Evolutionary conservation across 2,329 filamentous ascomycete genomes (phyloP).

Genomic region (Scedosporium minutisporum): DNA sequence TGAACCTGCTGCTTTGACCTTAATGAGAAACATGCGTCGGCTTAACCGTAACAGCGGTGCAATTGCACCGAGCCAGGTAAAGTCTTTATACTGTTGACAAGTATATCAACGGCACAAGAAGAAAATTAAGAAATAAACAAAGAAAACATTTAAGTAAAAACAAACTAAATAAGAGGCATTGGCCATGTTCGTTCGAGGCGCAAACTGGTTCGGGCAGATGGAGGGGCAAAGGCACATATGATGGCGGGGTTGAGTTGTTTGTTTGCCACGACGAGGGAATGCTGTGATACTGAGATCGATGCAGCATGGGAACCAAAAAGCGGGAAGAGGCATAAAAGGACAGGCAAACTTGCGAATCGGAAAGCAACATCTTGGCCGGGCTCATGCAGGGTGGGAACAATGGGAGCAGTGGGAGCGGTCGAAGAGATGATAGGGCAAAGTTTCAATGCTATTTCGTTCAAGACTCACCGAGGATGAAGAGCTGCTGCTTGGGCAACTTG

Average conservation of each 20-base stretch:
- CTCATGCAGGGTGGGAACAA: conserved; percentile 12
- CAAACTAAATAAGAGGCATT: no score
- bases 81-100: neutral
- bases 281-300: neutral
- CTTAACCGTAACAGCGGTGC: neutral
- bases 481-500: conserved; percentile 66
- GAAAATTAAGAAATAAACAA: neutral
- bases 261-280: neutral
- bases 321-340: conserved; percentile 10
- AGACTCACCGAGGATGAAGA: conserved; percentile 63
- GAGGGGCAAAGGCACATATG: neutral
- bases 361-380: conserved; percentile 10
- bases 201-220: no score
- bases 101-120: neutral
- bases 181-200: no score
- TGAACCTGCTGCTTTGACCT: neutral
- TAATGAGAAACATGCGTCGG: neutral
- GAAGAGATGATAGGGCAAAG: neutral
- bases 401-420: neutral
- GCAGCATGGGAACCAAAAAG: neutral
- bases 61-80: neutral
- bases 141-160: neutral
- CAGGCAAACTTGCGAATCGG: neutral
- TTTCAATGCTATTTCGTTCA: neutral
- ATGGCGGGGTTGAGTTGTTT: neutral